phyloP scores from a whole-genome alignment of 2,329 filamentous ascomycete genomes.

The Teratosphaeria zuluensis region DNA sequence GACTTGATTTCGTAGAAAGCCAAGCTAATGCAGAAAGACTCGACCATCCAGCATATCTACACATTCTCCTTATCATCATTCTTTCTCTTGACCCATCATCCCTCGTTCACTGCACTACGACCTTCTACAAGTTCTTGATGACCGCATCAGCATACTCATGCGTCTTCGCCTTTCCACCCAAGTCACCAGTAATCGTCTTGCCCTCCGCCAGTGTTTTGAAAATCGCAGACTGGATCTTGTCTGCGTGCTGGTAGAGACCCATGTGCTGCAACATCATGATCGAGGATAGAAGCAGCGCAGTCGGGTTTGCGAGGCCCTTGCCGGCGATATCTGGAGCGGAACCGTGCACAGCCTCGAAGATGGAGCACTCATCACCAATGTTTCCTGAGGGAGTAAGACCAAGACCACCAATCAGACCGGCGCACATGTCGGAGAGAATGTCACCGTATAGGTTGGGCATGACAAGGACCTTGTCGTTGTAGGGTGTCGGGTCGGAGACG shows the following conservation, averaged over 20 bases:
- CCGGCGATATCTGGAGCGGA: constrained; percentile 94
- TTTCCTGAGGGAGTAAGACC: constrained; percentile 96
- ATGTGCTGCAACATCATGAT: constrained; percentile 99
- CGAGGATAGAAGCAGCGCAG: constrained; percentile 84
- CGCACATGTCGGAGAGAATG: constrained; percentile 99
- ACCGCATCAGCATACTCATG: constrained; percentile 89
- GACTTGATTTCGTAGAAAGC: neutral
- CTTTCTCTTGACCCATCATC: neutral
- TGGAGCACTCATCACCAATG: constrained; percentile 98
- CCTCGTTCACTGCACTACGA: neutral
- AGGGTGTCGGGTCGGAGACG: constrained; percentile 88
- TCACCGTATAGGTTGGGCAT: constrained; percentile 98
- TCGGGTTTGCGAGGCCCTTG: constrained; percentile 94
- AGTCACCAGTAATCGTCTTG: constrained; percentile 87
- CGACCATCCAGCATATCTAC: neutral
- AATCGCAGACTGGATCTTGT: constrained; percentile 79
- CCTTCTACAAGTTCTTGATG: constrained; percentile 50
- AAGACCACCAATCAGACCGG: constrained; percentile 93
- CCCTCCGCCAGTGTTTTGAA: constrained; percentile 52
- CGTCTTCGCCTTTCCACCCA: constrained; percentile 94
- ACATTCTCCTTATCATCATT: neutral
- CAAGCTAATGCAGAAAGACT: neutral
- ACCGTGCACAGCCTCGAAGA: constrained; percentile 98
- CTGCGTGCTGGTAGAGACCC: constrained; percentile 74
- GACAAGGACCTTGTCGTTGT: constrained; percentile 99